Evolutionary conservation across 2,329 filamentous ascomycete species (phyloP).

Genomic region (Diaporthe vexans): DNA sequence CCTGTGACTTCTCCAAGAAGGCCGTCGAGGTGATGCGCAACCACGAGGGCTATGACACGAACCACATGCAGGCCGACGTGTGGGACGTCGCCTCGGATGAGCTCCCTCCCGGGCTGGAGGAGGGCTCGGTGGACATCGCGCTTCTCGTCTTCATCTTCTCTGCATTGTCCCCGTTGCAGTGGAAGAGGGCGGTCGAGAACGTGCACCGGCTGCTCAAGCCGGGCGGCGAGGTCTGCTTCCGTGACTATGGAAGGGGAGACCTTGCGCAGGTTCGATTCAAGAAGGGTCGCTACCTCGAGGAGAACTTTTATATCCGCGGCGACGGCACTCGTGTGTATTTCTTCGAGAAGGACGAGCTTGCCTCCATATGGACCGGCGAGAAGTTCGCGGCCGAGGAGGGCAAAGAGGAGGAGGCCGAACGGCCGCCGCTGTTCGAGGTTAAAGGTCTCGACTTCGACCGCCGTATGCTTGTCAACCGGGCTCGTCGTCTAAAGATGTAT

Average conservation of each 20-base stretch:
- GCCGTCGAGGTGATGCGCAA: constrained; percentile 93
- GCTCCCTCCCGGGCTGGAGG: constrained; percentile 81
- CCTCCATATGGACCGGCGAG: constrained; percentile 79
- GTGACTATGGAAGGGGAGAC: constrained; percentile 96
- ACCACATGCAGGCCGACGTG: constrained; percentile 87
- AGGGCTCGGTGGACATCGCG: constrained; percentile 90
- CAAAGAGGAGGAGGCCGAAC: constrained; percentile 46
- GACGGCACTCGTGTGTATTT: constrained; percentile 98
- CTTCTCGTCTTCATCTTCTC: constrained; percentile 98
- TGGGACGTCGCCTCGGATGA: constrained; percentile 87
- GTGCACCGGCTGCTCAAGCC: constrained; percentile 88
- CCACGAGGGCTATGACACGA: constrained; percentile 80
- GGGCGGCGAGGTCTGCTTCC: constrained; percentile 93
- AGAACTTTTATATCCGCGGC: constrained; percentile 97
- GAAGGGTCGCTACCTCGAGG: constrained; percentile 92
- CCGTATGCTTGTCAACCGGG: constrained; percentile 91
- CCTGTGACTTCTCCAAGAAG: constrained; percentile 96
- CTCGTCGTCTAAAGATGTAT: constrained; percentile 96
- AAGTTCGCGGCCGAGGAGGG: constrained; percentile 47
- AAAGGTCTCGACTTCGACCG: constrained; percentile 87
- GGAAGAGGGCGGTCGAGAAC: constrained; percentile 85
- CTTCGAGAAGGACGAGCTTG: constrained; percentile 89
- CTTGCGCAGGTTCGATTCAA: constrained; percentile 97
- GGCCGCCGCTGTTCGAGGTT: constrained; percentile 72
- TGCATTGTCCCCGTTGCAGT: constrained; percentile 87